phyloP scores from a whole-genome alignment of 768 basidiomycete genomes.

The Paxillus ammoniavirescens region DNA sequence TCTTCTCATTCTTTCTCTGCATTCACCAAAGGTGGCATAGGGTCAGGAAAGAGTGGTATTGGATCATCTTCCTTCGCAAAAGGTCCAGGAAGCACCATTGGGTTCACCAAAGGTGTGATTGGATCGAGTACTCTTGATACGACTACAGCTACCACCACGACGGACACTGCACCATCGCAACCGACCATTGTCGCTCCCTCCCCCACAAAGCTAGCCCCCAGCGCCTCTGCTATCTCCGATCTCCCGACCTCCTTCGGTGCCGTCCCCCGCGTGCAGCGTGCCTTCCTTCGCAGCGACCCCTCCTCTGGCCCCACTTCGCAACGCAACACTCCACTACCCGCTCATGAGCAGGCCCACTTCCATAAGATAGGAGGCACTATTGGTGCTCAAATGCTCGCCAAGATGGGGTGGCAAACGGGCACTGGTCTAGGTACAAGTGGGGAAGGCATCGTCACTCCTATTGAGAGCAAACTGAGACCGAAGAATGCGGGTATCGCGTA shows the following conservation, averaged over 20 bases:
- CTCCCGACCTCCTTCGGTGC: conserved; percentile 40
- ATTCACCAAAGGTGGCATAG: conserved; percentile 29
- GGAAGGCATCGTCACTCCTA: conserved; percentile 83
- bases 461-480: conserved; percentile 82
- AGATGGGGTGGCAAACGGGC: conserved; percentile 93
- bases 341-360: conserved; percentile 79
- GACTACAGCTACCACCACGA: neutral
- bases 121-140: conserved; percentile 34
- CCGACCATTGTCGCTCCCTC: conserved; percentile 29
- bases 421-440: conserved; percentile 72
- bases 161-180: conserved; percentile 19
- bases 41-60: conserved; percentile 22
- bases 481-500: conserved; percentile 87
- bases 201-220: conserved; percentile 18
- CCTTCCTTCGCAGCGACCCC: conserved; percentile 55
- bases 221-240: conserved; percentile 23
- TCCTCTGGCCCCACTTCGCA: conserved; percentile 40
- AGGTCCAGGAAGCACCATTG: neutral
- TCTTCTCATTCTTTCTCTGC: conserved; percentile 12
- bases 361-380: conserved; percentile 70
- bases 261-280: conserved; percentile 38
- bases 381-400: conserved; percentile 87
- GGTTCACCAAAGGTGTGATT: conserved; percentile 43
- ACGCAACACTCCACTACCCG: conserved; percentile 51
- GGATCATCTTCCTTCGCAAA: neutral